Evolutionary conservation across 306 rosid species (phyloP).

Genomic region (Casuarina cunninghamiana): DNA sequence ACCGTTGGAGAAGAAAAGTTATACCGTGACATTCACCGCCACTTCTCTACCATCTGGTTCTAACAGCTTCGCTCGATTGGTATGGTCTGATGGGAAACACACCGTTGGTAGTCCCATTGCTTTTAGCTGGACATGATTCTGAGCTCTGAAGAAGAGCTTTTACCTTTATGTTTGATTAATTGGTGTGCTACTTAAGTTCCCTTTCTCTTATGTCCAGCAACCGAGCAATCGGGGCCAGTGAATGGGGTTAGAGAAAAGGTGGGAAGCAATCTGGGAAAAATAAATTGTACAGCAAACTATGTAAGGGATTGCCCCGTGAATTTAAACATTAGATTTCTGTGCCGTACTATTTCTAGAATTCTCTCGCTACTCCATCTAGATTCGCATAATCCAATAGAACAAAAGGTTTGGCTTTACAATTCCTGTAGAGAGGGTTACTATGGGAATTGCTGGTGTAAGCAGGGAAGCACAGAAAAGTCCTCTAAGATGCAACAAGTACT

Average conservation of each 20-base stretch:
- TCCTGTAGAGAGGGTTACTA: neutral
- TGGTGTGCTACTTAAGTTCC: constrained; percentile 4
- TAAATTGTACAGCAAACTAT: constrained; percentile 35
- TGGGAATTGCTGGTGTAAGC: neutral
- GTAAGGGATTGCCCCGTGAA: neutral
- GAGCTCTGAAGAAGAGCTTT: neutral
- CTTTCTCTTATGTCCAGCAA: constrained; percentile 22
- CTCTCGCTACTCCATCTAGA: neutral
- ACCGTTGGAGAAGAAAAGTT: constrained; percentile 56
- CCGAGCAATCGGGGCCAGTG: constrained; percentile 23
- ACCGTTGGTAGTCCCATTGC: constrained; percentile 74
- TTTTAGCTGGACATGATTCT: constrained; percentile 63
- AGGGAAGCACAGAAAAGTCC: too few relatives aligned
- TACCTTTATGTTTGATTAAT: neutral
- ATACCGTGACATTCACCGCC: constrained; percentile 64
- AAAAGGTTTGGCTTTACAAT: neutral
- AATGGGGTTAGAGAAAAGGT: neutral
- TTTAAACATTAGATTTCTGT: neutral
- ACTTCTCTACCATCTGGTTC: constrained; percentile 60
- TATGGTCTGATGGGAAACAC: constrained; percentile 91
- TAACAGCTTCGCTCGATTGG: constrained; percentile 58
- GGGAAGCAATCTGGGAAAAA: constrained; percentile 13
- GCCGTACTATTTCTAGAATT: neutral
- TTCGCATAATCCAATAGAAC: neutral
- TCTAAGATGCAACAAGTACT: too few relatives aligned